Evolutionary conservation across 2,329 filamentous ascomycete species (phyloP).

Genomic region (Achaetomium macrosporum): DNA sequence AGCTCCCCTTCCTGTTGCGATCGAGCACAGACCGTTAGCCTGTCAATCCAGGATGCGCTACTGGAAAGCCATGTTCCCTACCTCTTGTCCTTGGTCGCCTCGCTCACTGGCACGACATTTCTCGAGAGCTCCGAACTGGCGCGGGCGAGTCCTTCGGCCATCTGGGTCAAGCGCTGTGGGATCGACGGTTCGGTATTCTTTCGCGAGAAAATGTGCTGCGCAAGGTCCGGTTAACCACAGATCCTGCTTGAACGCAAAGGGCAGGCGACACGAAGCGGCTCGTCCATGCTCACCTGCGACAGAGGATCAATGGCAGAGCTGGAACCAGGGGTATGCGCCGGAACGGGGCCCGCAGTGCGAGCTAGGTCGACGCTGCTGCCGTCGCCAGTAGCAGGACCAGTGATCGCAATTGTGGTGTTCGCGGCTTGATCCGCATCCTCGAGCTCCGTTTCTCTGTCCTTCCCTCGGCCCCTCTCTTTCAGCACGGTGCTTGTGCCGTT

Average conservation of each 20-base stretch:
- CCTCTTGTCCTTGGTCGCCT: conserved; percentile 59
- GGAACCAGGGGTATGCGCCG: conserved; percentile 12
- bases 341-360: not conserved
- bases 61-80: conserved; percentile 34
- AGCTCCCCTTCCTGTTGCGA: conserved; percentile 69
- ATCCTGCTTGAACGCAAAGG: not conserved
- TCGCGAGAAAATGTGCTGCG: conserved; percentile 58
- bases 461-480: conserved; percentile 11
- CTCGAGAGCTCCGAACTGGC: conserved; percentile 40
- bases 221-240: not conserved
- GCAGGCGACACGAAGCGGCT: not conserved
- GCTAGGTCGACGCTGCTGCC: conserved; percentile 10
- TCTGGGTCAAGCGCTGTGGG: conserved; percentile 44
- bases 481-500: conserved; percentile 9
- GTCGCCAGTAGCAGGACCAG: conserved; percentile 8
- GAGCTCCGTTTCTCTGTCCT: conserved; percentile 11
- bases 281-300: conserved; percentile 21
- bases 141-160: conserved; percentile 34
- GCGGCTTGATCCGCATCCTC: conserved; percentile 12
- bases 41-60: not conserved
- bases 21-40: conserved; percentile 5
- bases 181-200: conserved; percentile 59
- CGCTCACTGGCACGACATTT: conserved; percentile 28
- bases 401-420: conserved; percentile 5
- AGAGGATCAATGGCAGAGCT: conserved; percentile 23